Percentiles rank a stretch among this genome's conserved stretches.
Conservation (phyloP, 2,329 filamentous ascomycete genomes). For the Calonectria hawksworthii region DNA sequence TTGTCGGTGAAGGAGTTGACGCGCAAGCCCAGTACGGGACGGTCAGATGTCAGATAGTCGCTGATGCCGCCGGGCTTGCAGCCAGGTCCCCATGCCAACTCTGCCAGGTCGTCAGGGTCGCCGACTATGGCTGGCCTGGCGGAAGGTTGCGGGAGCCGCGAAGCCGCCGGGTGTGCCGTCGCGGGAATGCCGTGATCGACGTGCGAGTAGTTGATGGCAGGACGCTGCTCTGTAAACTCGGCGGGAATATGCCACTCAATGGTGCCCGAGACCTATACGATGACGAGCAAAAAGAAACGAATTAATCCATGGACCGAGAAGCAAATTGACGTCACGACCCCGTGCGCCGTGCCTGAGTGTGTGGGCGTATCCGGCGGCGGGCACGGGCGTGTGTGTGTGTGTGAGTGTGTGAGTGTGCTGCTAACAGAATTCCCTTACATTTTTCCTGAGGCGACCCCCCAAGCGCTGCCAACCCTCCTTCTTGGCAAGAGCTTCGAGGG, state of each 20-base stretch:
- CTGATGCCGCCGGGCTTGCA: constrained; percentile 17
- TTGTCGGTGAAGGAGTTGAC: constrained; percentile 30
- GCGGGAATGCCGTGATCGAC: constrained; percentile 14
- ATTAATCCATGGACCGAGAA: not conserved
- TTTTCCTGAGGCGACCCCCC: constrained; percentile 32
- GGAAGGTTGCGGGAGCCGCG: constrained; percentile 10
- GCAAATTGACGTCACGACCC: not conserved
- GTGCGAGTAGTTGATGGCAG: constrained; percentile 22
- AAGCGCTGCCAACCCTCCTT: constrained; percentile 26
- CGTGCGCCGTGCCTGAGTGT: not conserved
- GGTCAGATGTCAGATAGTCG: constrained; percentile 25
- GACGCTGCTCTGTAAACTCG: constrained; percentile 20
- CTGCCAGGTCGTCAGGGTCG: constrained; percentile 27
- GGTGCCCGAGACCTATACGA: constrained; percentile 12
- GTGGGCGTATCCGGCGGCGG: not conserved
- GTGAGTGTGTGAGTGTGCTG: too few species aligned
- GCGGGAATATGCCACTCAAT: constrained; percentile 34
- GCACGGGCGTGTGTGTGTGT: not conserved
- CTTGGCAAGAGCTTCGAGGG: constrained; percentile 22
- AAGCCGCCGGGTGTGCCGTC: constrained; percentile 24
- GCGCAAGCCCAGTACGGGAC: constrained; percentile 16
- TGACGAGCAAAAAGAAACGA: not conserved
- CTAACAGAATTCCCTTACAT: too few species aligned
- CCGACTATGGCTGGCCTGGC: constrained; percentile 15
- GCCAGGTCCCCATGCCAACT: constrained; percentile 27